These are phyloP conservation scores for Fusarium sp. DNA, from an alignment of 2,329 filamentous ascomycete species.

Conservation along the genomic window DNA sequence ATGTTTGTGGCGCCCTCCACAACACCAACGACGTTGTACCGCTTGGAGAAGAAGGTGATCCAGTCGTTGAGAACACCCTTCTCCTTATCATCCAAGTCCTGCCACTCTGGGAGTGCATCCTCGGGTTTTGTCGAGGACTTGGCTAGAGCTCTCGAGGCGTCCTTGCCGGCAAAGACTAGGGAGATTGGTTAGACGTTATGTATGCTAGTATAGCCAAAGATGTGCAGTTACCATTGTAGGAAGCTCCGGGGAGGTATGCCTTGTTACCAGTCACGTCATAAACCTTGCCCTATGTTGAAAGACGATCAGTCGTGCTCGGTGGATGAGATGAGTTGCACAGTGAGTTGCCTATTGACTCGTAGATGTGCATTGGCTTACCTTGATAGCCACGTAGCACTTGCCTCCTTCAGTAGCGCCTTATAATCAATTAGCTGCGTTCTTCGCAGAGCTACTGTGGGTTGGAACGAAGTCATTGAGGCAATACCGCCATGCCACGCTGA, in stretches of 20 bases:
- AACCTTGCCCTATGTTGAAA: slow-evolving; percentile 76
- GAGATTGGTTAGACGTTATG: slow-evolving; percentile 14
- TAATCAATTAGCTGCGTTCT: slow-evolving; percentile 36
- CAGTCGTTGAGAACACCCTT: slow-evolving; percentile 89
- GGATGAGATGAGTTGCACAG: slow-evolving; percentile 11
- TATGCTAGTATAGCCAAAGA: background rate
- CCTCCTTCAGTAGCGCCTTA: slow-evolving; percentile 72
- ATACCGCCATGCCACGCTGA: background rate
- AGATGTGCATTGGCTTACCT: slow-evolving; percentile 58
- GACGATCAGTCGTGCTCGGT: slow-evolving; percentile 22
- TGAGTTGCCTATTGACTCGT: background rate
- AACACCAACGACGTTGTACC: slow-evolving; percentile 88
- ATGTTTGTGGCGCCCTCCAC: slow-evolving; percentile 72
- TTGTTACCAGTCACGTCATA: slow-evolving; percentile 95
- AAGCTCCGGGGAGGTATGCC: slow-evolving; percentile 83
- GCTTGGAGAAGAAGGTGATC: slow-evolving; percentile 95
- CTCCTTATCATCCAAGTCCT: slow-evolving; percentile 85
- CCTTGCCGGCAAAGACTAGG: slow-evolving; percentile 93
- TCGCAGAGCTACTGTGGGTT: background rate
- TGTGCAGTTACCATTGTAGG: slow-evolving; percentile 78
- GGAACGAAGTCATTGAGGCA: background rate
- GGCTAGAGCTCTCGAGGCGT: slow-evolving; percentile 91
- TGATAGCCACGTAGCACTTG: slow-evolving; percentile 77
- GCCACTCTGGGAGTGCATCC: slow-evolving; percentile 86
- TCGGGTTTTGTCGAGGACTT: slow-evolving; percentile 87